Evolutionary conservation across 169 alveolate species (phyloP).

Genomic region (Eimeria acervulina): DNA sequence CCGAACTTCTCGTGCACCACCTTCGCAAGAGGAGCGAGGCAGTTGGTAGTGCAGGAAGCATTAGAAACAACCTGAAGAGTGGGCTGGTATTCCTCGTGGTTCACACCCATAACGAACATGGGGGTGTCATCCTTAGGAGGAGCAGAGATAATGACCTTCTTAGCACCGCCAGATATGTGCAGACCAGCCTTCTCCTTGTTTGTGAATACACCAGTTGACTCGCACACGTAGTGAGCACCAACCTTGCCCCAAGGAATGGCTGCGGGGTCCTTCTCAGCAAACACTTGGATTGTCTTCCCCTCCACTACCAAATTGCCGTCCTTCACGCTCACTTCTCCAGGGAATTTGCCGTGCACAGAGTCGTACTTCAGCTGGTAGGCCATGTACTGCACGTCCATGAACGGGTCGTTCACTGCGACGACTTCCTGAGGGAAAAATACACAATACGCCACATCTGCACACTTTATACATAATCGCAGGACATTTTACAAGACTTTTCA

Average conservation of each 20-base stretch:
- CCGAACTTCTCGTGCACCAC: slow-evolving; percentile 98
- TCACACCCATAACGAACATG: slow-evolving; percentile 99
- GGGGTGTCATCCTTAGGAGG: slow-evolving; percentile 99
- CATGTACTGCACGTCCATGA: slow-evolving; percentile 98
- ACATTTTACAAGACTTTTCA: too few relatives aligned
- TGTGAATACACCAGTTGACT: slow-evolving; percentile 99
- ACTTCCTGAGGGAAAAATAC: slow-evolving; percentile 87
- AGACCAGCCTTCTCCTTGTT: slow-evolving; percentile 96
- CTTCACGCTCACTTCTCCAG: slow-evolving; percentile 90
- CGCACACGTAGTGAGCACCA: slow-evolving; percentile 98
- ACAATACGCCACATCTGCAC: background rate
- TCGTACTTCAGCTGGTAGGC: slow-evolving; percentile 97
- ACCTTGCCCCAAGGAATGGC: slow-evolving; percentile 98
- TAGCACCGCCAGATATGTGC: slow-evolving; percentile 99
- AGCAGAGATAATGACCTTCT: slow-evolving; percentile 98
- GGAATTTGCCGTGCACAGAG: slow-evolving; percentile 97
- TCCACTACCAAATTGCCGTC: slow-evolving; percentile 92
- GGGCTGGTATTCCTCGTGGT: slow-evolving; percentile 96
- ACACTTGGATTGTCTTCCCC: slow-evolving; percentile 92
- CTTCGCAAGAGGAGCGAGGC: slow-evolving; percentile 99
- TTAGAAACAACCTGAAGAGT: slow-evolving; percentile 96
- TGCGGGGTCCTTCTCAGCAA: slow-evolving; percentile 97
- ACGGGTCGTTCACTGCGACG: slow-evolving; percentile 98
- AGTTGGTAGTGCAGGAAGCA: slow-evolving; percentile 99
- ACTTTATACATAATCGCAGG: background rate